phyloP scores from a whole-genome alignment of 2,329 filamentous ascomycete species.

The Blumeria hordei region DNA sequence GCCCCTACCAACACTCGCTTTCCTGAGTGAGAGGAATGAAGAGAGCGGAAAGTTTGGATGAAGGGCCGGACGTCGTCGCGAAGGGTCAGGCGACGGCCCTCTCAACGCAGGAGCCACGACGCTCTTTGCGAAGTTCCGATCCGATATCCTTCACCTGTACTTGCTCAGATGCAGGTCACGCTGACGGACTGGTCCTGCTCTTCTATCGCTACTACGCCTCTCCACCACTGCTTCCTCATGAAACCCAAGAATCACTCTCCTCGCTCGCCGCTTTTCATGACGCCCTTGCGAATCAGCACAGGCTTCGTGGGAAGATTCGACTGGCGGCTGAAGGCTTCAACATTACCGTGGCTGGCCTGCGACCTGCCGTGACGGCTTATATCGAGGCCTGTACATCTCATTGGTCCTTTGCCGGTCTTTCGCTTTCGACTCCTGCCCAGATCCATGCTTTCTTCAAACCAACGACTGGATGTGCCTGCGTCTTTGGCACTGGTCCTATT shows the following conservation, averaged over 20 bases:
- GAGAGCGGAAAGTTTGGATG: too few species aligned
- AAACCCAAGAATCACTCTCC: too few species aligned
- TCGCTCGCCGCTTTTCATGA: slow-evolving; percentile 9
- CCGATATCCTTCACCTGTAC: slow-evolving; percentile 14
- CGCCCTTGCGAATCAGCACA: slow-evolving; percentile 4
- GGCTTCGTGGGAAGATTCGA: slow-evolving; percentile 13
- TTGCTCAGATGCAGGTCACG: slow-evolving; percentile 7
- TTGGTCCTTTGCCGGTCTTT: slow-evolving; percentile 12
- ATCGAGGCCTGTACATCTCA: slow-evolving; percentile 11
- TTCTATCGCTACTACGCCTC: too few species aligned
- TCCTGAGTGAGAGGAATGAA: too few species aligned
- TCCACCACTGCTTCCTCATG: too few species aligned
- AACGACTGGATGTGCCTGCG: slow-evolving; percentile 11
- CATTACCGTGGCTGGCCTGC: slow-evolving; percentile 13
- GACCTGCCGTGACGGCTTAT: slow-evolving; percentile 7
- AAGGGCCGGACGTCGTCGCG: too few species aligned
- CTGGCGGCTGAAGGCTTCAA: slow-evolving; percentile 15
- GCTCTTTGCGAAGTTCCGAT: slow-evolving; percentile 7
- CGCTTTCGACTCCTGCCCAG: slow-evolving; percentile 5
- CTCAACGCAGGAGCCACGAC: too few species aligned
- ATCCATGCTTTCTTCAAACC: slow-evolving; percentile 13
- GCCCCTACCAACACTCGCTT: too few species aligned
- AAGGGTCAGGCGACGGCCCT: too few species aligned
- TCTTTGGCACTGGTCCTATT: slow-evolving; percentile 9
- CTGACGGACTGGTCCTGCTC: background rate